Conservation (phyloP, 208 protist species). For the Leishmania aethiopica region DNA sequence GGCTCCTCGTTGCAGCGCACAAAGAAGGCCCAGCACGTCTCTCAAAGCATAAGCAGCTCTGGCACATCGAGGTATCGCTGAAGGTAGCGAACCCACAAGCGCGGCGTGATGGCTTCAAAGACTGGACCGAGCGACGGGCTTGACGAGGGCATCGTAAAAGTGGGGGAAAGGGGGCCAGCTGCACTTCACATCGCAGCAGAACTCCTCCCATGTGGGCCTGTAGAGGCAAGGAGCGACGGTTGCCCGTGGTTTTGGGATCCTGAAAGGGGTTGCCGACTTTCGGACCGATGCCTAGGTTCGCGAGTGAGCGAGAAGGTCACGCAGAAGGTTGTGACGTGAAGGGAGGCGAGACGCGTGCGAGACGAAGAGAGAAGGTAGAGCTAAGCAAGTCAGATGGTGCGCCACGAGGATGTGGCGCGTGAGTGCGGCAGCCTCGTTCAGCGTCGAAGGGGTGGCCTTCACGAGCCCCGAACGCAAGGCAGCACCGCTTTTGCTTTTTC, state of each 20-base stretch:
- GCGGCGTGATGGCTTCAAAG: slow-evolving; percentile 2
- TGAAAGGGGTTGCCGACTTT: background rate
- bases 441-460: slow-evolving; percentile 21
- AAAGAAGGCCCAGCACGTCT: slow-evolving; percentile 35
- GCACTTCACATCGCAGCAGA: background rate
- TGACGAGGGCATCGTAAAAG: background rate
- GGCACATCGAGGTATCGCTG: slow-evolving; percentile 13
- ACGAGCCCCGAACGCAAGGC: background rate
- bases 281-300: background rate
- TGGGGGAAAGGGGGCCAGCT: background rate
- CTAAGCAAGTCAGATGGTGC: slow-evolving; percentile 5
- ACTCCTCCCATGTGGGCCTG: background rate
- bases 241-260: background rate
- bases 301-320: background rate
- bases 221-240: background rate
- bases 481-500: background rate
- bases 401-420: slow-evolving; percentile 20
- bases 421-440: slow-evolving; percentile 12
- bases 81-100: slow-evolving; percentile 7
- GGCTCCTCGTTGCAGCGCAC: slow-evolving; percentile 27
- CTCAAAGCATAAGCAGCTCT: slow-evolving; percentile 18
- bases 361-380: background rate
- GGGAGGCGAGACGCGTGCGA: background rate
- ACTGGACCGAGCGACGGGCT: slow-evolving; percentile 4
- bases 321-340: background rate